Percentiles rank a stretch among this genome's conserved stretches.
Conservation (phyloP, 2,329 filamentous ascomycete species). For the Chaetomium olivaceum region DNA sequence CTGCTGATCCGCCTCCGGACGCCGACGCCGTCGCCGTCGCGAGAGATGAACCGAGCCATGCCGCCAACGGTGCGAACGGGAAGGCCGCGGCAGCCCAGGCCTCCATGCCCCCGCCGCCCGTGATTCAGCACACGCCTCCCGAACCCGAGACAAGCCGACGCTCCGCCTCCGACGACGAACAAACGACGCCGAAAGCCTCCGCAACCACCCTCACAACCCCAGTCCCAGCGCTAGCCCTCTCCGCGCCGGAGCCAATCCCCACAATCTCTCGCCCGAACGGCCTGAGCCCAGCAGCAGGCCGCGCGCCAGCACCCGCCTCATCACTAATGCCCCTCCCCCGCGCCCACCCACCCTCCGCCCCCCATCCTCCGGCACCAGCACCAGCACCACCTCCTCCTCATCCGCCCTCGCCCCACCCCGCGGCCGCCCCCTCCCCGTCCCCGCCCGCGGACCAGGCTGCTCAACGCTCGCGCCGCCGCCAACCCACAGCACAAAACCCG, state of each 20-base stretch:
- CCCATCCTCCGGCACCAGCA: slow-evolving; percentile 20
- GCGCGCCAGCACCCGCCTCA: slow-evolving; percentile 15
- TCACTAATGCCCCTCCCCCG: slow-evolving; percentile 38
- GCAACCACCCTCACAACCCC: slow-evolving; percentile 34
- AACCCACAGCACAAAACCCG: slow-evolving; percentile 52
- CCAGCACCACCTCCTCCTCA: slow-evolving; percentile 21
- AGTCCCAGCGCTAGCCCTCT: slow-evolving; percentile 52
- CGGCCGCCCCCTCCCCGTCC: slow-evolving; percentile 32
- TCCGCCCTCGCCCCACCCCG: slow-evolving; percentile 20
- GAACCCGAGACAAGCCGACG: slow-evolving; percentile 22
- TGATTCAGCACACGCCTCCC: slow-evolving; percentile 25
- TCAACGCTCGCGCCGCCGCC: slow-evolving; percentile 54
- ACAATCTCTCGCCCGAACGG: background rate
- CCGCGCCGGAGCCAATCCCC: slow-evolving; percentile 27
- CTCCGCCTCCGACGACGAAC: slow-evolving; percentile 35
- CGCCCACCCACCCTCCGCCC: slow-evolving; percentile 30
- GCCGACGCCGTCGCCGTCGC: background rate
- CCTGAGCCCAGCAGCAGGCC: background rate
- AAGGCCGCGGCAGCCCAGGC: background rate
- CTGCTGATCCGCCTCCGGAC: slow-evolving; percentile 22
- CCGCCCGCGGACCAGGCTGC: slow-evolving; percentile 26
- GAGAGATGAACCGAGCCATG: slow-evolving; percentile 1
- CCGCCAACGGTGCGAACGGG: background rate
- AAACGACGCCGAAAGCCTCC: slow-evolving; percentile 55
- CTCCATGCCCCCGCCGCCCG: slow-evolving; percentile 28